A percentile compares a stretch with the other conserved stretches of the same genome.
Evolutionary conservation across 306 rosid genomes (phyloP).

Genomic region (Acacia crassicarpa): DNA sequence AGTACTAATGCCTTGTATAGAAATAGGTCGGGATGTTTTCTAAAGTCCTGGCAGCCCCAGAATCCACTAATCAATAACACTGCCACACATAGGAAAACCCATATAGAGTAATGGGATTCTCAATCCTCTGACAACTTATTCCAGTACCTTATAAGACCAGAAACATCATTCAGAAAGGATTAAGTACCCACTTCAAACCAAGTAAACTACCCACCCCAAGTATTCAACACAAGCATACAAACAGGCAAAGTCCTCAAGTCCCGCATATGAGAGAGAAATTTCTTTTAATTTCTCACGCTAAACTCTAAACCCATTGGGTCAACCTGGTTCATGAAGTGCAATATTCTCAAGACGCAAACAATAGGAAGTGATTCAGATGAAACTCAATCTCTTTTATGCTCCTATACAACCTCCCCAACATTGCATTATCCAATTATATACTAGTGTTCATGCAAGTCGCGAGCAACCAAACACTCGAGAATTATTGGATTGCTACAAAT

Average conservation of each 20-base stretch:
- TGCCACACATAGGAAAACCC: neutral
- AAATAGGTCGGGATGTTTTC: neutral
- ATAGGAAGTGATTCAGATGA: neutral
- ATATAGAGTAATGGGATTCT: neutral
- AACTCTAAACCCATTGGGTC: neutral
- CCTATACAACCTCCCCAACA: conserved; percentile 7
- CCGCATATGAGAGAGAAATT: neutral
- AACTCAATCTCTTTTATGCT: neutral
- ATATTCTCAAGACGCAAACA: neutral
- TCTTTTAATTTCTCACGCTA: neutral
- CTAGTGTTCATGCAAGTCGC: conserved; percentile 21
- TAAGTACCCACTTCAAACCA: neutral
- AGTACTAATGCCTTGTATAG: neutral
- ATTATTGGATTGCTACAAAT: conserved; percentile 12
- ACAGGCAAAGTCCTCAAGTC: neutral
- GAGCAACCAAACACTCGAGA: conserved; percentile 17
- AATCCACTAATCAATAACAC: neutral
- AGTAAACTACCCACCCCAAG: neutral
- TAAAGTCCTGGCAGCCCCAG: neutral
- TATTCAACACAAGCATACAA: neutral
- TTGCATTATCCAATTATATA: conserved; percentile 26
- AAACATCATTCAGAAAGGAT: neutral
- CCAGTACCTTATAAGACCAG: neutral
- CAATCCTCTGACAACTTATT: neutral
- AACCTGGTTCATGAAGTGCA: neutral